Percentiles rank a stretch among this genome's conserved stretches.
These are phyloP conservation scores for Dothistroma pini DNA, from an alignment of 2,329 filamentous ascomycete genomes.

Conservation along the genomic window DNA sequence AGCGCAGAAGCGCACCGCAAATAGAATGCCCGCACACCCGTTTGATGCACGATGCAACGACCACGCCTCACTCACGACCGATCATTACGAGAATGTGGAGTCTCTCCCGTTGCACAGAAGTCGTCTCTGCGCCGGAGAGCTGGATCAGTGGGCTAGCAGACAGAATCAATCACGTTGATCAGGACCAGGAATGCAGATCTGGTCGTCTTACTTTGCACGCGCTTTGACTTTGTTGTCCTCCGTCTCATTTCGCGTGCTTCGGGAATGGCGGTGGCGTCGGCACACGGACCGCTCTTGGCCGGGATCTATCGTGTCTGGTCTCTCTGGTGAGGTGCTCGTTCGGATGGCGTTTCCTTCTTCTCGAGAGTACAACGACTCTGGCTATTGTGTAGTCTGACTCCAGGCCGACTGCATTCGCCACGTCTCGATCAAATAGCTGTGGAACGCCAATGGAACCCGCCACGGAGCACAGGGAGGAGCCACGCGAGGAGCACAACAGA, in stretches of 20 bases:
- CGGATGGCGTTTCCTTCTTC: too few relatives aligned
- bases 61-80: not conserved
- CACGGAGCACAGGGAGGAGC: not conserved
- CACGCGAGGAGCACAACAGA: not conserved
- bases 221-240: not conserved
- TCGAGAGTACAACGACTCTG: too few relatives aligned
- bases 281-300: not conserved
- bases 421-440: not conserved
- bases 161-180: too few relatives aligned
- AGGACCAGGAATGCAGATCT: too few relatives aligned
- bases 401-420: not conserved
- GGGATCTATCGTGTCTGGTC: not conserved
- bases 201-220: not conserved
- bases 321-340: too few relatives aligned
- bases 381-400: not conserved
- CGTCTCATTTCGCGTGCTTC: not conserved
- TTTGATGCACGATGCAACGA: not conserved
- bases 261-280: not conserved
- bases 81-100: not conserved
- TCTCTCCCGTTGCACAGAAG: not conserved
- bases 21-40: too few relatives aligned
- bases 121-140: not conserved
- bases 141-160: not conserved
- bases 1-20: not conserved
- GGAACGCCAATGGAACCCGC: not conserved